These are phyloP conservation scores for Rhodotorula diobovata DNA, from an alignment of 768 basidiomycete species.

Conservation along the genomic window DNA sequence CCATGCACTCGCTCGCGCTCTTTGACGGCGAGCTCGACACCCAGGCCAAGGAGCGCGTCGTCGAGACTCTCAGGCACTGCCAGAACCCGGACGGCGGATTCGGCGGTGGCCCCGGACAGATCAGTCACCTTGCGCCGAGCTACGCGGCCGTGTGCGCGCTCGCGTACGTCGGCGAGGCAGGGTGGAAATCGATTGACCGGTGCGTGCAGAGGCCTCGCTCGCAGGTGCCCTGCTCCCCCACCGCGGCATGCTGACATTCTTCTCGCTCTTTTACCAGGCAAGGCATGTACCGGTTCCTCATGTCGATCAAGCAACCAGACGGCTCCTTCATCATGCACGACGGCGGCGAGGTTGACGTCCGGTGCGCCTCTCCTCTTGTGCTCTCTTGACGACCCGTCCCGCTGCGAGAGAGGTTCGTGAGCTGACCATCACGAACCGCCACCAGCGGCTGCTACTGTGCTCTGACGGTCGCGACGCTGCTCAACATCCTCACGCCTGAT, in stretches of 20 bases:
- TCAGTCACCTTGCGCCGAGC: constrained; percentile 79
- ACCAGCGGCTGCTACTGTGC: constrained; percentile 89
- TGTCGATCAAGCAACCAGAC: constrained; percentile 85
- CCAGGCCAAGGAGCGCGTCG: constrained; percentile 48
- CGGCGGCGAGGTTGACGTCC: constrained; percentile 87
- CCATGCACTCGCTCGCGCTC: constrained; percentile 72
- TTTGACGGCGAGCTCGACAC: constrained; percentile 30
- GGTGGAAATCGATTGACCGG: constrained; percentile 85
- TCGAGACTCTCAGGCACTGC: constrained; percentile 72
- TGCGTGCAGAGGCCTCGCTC: constrained; percentile 44
- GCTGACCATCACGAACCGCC: constrained; percentile 1
- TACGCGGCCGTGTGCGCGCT: constrained; percentile 82
- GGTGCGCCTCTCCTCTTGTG: constrained; percentile 54
- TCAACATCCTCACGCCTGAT: constrained; percentile 83
- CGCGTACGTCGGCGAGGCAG: constrained; percentile 70
- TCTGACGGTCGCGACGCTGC: constrained; percentile 70
- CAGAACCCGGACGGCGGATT: constrained; percentile 88
- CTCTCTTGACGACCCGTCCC: too few species aligned
- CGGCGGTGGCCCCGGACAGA: constrained; percentile 82
- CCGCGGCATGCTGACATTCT: too few species aligned
- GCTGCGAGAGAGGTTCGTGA: too few species aligned
- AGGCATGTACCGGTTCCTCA: constrained; percentile 79
- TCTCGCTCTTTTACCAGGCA: constrained; percentile 50
- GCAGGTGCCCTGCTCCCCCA: background rate
- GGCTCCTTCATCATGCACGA: constrained; percentile 86